Conservation (phyloP, 148 eudicot genomes). For the Suaeda aralocaspica region DNA sequence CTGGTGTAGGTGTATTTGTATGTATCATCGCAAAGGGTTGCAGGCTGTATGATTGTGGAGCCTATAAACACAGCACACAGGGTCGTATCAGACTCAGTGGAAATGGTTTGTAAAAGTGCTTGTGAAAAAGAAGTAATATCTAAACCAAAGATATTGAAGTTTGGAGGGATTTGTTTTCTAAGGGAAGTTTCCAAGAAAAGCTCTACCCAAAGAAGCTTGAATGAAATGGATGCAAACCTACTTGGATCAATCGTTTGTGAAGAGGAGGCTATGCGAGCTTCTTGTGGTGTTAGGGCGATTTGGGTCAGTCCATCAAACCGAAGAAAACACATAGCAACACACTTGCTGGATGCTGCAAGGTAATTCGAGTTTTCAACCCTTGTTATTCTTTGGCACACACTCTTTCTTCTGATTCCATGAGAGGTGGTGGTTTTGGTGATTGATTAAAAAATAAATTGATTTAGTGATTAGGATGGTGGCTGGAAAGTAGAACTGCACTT, state of each 20-base stretch:
- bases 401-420: neutral
- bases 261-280: slow-evolving; percentile 59
- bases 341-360: slow-evolving; percentile 85
- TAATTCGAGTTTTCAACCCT: slow-evolving; percentile 20
- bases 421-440: no score
- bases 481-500: neutral
- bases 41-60: slow-evolving; percentile 74
- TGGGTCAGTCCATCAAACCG: slow-evolving; percentile 90
- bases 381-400: neutral
- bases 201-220: slow-evolving; percentile 17
- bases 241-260: slow-evolving; percentile 56
- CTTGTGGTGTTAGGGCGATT: slow-evolving; percentile 84
- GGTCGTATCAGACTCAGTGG: slow-evolving; percentile 35
- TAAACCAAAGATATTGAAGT: slow-evolving; percentile 48
- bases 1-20: slow-evolving; percentile 63
- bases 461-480: neutral
- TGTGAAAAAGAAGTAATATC: slow-evolving; percentile 33
- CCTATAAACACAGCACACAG: slow-evolving; percentile 57
- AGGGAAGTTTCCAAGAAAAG: slow-evolving; percentile 53
- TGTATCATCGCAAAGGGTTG: slow-evolving; percentile 52
- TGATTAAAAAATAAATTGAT: neutral
- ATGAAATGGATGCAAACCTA: slow-evolving; percentile 24
- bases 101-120: slow-evolving; percentile 11
- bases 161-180: slow-evolving; percentile 65
- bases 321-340: slow-evolving; percentile 71